Evolutionary conservation across 352 stramenopile species (phyloP).

Genomic region (Paralagenidium karlingii): DNA sequence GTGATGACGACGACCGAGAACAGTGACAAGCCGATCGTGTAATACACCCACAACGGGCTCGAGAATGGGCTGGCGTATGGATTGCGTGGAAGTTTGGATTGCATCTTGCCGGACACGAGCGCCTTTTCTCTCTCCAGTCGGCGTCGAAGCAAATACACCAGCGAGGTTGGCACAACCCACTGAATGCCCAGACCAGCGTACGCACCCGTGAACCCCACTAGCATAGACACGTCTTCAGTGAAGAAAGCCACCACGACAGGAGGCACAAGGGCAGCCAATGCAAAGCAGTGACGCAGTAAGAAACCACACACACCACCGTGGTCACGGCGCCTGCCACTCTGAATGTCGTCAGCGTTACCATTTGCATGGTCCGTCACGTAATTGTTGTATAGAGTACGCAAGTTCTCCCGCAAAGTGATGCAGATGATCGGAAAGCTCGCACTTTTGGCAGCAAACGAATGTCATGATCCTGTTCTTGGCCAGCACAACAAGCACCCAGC

Average conservation of each 20-base stretch:
- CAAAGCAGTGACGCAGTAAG: slow-evolving; percentile 44
- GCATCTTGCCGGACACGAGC: not conserved
- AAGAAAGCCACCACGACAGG: slow-evolving; percentile 75
- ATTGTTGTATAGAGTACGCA: slow-evolving; percentile 47
- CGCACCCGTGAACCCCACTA: slow-evolving; percentile 75
- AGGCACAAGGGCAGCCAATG: slow-evolving; percentile 55
- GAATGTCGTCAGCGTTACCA: slow-evolving; percentile 4
- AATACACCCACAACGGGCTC: slow-evolving; percentile 47
- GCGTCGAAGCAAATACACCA: slow-evolving; percentile 58
- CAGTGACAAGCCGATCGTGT: slow-evolving; percentile 45
- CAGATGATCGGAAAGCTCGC: slow-evolving; percentile 77
- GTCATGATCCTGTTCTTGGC: slow-evolving; percentile 1
- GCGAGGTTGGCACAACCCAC: slow-evolving; percentile 72
- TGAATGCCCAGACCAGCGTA: slow-evolving; percentile 81
- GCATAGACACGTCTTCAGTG: slow-evolving; percentile 82
- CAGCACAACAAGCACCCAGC: not conserved
- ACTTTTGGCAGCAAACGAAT: slow-evolving; percentile 12
- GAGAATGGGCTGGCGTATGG: slow-evolving; percentile 67
- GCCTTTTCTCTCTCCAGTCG: slow-evolving; percentile 33
- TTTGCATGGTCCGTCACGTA: slow-evolving; percentile 11
- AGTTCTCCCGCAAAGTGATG: slow-evolving; percentile 80
- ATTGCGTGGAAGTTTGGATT: slow-evolving; percentile 18
- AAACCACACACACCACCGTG: slow-evolving; percentile 18
- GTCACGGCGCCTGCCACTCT: slow-evolving; percentile 5
- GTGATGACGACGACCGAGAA: slow-evolving; percentile 63